These are phyloP conservation scores for Hanseniaspora hatyaiensis DNA, from an alignment of 805 yeast species.

Conservation along the genomic window DNA sequence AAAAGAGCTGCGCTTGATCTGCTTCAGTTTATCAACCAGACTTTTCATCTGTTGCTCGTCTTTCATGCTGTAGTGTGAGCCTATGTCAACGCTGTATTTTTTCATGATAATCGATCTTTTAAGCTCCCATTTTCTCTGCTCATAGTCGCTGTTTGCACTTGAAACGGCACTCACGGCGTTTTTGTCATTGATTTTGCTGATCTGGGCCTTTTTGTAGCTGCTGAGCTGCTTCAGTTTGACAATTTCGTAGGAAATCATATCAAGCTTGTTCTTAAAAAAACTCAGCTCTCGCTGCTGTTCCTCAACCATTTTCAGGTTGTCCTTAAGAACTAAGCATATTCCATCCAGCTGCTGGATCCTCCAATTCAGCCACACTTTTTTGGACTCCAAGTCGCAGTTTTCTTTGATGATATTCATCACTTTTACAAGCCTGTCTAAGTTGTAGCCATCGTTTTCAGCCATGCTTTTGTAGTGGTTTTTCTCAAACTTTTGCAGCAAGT, in stretches of 20 bases:
- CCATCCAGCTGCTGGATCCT: conserved; percentile 41
- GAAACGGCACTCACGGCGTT: too few relatives aligned
- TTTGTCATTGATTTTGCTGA: too few relatives aligned
- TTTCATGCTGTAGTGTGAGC: not conserved
- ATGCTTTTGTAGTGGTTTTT: not conserved
- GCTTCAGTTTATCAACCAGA: too few relatives aligned
- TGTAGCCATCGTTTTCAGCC: not conserved
- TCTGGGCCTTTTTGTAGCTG: not conserved
- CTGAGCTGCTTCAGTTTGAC: conserved; percentile 20
- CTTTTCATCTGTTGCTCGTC: too few relatives aligned
- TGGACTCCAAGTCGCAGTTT: conserved; percentile 42
- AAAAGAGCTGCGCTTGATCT: too few relatives aligned
- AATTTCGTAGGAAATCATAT: conserved; percentile 22
- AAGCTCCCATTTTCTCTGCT: conserved; percentile 11
- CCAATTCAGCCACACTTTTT: conserved; percentile 54
- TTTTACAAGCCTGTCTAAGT: not conserved
- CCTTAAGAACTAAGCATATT: conserved; percentile 29
- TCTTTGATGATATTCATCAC: conserved; percentile 33
- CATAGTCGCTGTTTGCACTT: not conserved
- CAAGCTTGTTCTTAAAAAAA: conserved; percentile 17
- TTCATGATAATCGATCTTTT: not conserved
- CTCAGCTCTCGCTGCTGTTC: conserved; percentile 24
- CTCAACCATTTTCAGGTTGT: conserved; percentile 22
- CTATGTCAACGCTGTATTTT: conserved; percentile 16
- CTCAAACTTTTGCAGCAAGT: conserved; percentile 2